Evolutionary conservation across 169 alveolate species (phyloP).

Genomic region (Plasmodium coatneyi): DNA sequence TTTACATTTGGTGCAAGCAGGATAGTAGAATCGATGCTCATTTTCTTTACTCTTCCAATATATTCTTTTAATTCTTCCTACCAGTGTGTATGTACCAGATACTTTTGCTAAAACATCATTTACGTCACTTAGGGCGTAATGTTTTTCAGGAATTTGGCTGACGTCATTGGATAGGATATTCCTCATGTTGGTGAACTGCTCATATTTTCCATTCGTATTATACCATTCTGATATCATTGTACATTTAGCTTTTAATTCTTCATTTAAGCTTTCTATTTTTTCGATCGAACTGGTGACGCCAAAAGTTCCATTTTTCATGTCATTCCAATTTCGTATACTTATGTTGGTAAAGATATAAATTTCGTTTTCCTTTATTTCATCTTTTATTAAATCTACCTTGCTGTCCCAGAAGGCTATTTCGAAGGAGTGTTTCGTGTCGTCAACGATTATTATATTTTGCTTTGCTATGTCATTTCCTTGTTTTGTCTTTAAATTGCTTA

Average conservation of each 20-base stretch:
- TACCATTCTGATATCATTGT: constrained; percentile 78
- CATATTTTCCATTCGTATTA: constrained; percentile 76
- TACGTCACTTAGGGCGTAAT: constrained; percentile 67
- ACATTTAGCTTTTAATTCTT: constrained; percentile 76
- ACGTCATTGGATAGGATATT: constrained; percentile 68
- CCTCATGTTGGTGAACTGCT: constrained; percentile 77
- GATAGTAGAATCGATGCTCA: constrained; percentile 78
- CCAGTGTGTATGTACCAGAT: constrained; percentile 77
- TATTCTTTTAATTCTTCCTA: constrained; percentile 78
- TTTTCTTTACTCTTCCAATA: constrained; percentile 85
- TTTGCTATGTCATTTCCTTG: constrained; percentile 77
- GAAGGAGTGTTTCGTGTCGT: constrained; percentile 81
- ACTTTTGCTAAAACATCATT: constrained; percentile 69
- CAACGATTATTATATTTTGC: constrained; percentile 77
- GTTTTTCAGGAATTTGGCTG: constrained; percentile 76
- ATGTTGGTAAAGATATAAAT: constrained; percentile 75
- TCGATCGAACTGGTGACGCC: constrained; percentile 75
- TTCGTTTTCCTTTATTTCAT: constrained; percentile 71
- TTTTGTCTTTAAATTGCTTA: constrained; percentile 74
- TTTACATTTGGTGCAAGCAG: constrained; percentile 82
- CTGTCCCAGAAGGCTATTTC: constrained; percentile 82
- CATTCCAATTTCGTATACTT: constrained; percentile 83
- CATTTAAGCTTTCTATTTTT: constrained; percentile 74
- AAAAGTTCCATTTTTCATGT: constrained; percentile 79
- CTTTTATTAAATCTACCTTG: constrained; percentile 48